These are phyloP conservation scores for Thuidium tamariscinum DNA, from an alignment of 225 moss, liverwort and hornwort species.

Conservation along the genomic window DNA sequence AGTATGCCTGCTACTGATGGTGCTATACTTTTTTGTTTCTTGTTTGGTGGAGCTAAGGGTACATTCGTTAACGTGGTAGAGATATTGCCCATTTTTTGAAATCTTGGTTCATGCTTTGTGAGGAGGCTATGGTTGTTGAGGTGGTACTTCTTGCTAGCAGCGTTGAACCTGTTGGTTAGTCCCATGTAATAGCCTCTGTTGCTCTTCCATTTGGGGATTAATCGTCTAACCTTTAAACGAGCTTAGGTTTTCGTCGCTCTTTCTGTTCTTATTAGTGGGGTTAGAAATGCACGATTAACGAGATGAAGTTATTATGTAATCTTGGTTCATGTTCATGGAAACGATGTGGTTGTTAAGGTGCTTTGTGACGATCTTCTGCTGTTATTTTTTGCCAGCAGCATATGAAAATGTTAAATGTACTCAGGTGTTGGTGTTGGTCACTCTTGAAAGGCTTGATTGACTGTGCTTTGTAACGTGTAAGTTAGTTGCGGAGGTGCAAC, in stretches of 20 bases:
- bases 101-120: not conserved
- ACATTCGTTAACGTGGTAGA: not conserved
- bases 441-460: not conserved
- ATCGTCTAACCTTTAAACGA: not conserved
- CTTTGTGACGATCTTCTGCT: not conserved
- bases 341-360: not conserved
- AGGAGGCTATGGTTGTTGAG: not conserved
- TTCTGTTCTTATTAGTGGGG: not conserved
- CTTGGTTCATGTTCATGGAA: not conserved
- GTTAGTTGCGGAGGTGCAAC: not conserved
- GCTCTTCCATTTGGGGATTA: not conserved
- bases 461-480: not conserved
- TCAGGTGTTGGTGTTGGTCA: not conserved
- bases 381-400: not conserved
- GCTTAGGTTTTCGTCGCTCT: not conserved
- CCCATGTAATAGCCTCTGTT: not conserved
- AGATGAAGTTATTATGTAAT: not conserved
- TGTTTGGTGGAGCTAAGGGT: not conserved
- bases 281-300: not conserved
- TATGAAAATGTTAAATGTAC: not conserved
- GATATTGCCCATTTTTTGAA: not conserved
- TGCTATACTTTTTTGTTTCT: not conserved
- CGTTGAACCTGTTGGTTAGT: not conserved
- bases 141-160: not conserved
- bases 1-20: not conserved